These are phyloP conservation scores for Acmispon strigosus DNA, from an alignment of 306 rosid genomes.

Conservation along the genomic window DNA sequence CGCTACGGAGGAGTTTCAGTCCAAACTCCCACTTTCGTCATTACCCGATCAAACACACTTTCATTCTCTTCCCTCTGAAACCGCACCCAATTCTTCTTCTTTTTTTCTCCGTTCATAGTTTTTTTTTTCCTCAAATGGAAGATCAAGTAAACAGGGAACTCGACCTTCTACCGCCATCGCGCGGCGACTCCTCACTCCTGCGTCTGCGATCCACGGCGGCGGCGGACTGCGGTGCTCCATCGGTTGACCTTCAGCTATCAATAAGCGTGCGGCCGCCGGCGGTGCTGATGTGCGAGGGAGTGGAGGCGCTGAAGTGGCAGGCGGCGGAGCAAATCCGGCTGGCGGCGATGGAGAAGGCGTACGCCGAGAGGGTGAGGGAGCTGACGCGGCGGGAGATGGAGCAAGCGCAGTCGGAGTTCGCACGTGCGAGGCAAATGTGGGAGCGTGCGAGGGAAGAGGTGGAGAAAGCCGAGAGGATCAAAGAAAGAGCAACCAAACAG, in stretches of 20 bases:
- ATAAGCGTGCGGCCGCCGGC: conserved; percentile 54
- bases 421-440: conserved; percentile 89
- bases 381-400: conserved; percentile 89
- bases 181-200: conserved; percentile 40
- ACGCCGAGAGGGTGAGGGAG: conserved; percentile 86
- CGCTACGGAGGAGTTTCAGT: conserved; percentile 32
- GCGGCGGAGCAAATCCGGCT: conserved; percentile 91
- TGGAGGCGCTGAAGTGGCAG: conserved; percentile 80
- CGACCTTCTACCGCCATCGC: conserved; percentile 72
- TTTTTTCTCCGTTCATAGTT: no score
- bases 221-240: conserved; percentile 24
- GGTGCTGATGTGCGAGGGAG: conserved; percentile 30
- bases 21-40: background rate
- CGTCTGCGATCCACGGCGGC: conserved; percentile 42
- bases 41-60: conserved; percentile 1
- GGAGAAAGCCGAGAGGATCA: conserved; percentile 74
- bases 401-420: conserved; percentile 85
- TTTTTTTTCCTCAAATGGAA: conserved; percentile 49
- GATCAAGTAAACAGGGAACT: conserved; percentile 63
- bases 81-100: background rate
- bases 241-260: conserved; percentile 77
- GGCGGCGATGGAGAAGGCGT: conserved; percentile 92
- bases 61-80: background rate
- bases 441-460: conserved; percentile 88
- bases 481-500: conserved; percentile 58